Percentiles rank a stretch among this genome's conserved stretches.
Conservation (phyloP, 1,284 basidiomycete species). For the Apiotrichum porosum region DNA sequence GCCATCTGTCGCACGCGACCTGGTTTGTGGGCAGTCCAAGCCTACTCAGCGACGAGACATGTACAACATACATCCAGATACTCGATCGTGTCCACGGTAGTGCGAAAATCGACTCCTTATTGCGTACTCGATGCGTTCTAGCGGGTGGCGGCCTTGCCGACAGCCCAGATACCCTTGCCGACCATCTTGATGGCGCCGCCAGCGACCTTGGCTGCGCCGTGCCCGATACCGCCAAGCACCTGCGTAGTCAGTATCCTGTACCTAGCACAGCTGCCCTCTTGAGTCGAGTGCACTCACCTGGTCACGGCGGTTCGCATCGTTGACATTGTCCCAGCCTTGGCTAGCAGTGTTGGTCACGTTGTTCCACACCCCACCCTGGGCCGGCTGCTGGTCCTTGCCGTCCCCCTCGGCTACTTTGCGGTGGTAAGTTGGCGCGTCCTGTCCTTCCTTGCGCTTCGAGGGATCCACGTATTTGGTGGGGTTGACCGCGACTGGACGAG, state of each 20-base stretch:
- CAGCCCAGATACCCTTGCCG: slow-evolving; percentile 21
- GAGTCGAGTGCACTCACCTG: slow-evolving; percentile 3
- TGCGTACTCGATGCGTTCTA: too few relatives aligned
- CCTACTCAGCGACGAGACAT: too few relatives aligned
- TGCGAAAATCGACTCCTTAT: too few relatives aligned
- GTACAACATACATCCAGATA: too few relatives aligned
- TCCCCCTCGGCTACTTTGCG: not conserved
- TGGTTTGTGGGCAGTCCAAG: too few relatives aligned
- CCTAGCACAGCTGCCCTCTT: not conserved
- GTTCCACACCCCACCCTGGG: slow-evolving; percentile 9
- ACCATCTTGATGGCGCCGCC: slow-evolving; percentile 20
- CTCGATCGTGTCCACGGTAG: too few relatives aligned
- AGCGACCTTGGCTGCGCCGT: slow-evolving; percentile 14
- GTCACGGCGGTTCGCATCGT: slow-evolving; percentile 6
- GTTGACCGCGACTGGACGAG: not conserved
- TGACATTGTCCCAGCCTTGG: slow-evolving; percentile 3
- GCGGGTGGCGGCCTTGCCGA: slow-evolving; percentile 17
- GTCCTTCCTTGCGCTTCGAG: slow-evolving; percentile 6
- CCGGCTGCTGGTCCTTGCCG: slow-evolving; percentile 1
- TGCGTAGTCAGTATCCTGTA: slow-evolving; percentile 1
- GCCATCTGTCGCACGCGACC: too few relatives aligned
- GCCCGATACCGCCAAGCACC: slow-evolving; percentile 13
- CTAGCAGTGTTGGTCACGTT: slow-evolving; percentile 6
- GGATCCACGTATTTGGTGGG: not conserved
- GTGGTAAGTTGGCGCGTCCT: too few relatives aligned